Percentiles rank a stretch among this genome's conserved stretches.
Conservation (phyloP, 139 green algal species). For the Micromonas commoda region DNA sequence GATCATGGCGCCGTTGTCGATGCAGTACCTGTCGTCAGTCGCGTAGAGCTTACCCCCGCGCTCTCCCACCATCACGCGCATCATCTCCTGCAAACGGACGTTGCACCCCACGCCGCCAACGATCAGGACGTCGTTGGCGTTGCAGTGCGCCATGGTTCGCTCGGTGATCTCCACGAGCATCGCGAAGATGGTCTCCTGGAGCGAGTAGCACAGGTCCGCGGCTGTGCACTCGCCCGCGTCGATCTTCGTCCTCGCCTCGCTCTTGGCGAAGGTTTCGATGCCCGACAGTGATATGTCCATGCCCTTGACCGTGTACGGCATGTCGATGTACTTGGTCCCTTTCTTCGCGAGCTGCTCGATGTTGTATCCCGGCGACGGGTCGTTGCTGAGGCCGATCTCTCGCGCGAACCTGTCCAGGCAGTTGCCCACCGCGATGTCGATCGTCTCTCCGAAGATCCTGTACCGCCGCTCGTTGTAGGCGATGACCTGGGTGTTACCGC, state of each 20-base stretch:
- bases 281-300: conserved; percentile 92
- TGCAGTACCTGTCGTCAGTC: conserved; percentile 75
- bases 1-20: conserved; percentile 95
- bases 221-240: conserved; percentile 47
- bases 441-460: conserved; percentile 90
- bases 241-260: neutral
- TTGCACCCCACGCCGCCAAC: conserved; percentile 91
- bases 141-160: conserved; percentile 79
- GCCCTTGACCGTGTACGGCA: conserved; percentile 87
- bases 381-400: conserved; percentile 50
- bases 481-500: conserved; percentile 78
- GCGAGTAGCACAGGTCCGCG: conserved; percentile 79
- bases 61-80: conserved; percentile 57
- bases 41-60: conserved; percentile 59
- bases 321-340: conserved; percentile 58
- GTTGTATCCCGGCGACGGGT: conserved; percentile 77
- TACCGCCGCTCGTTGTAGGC: conserved; percentile 51
- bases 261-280: conserved; percentile 66
- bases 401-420: conserved; percentile 82
- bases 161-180: conserved; percentile 94
- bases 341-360: conserved; percentile 90
- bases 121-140: conserved; percentile 70
- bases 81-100: conserved; percentile 77
- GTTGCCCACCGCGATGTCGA: conserved; percentile 90
- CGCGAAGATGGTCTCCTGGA: conserved; percentile 87